Conservation (phyloP, 176 grass and related monocot genomes). For the Ensete ventricosum region DNA sequence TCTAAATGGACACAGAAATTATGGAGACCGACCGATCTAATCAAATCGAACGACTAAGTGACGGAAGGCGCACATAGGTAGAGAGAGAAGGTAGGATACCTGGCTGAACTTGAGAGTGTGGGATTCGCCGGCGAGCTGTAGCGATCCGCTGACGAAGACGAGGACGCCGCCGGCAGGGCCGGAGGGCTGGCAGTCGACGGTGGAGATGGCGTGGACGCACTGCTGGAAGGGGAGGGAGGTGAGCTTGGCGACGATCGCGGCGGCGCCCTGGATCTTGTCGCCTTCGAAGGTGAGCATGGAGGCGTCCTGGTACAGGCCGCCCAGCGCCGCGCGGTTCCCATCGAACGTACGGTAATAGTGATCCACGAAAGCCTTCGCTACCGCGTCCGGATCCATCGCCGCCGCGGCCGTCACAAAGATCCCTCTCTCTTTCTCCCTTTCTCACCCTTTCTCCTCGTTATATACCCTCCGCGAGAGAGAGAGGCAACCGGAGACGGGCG, state of each 20-base stretch:
- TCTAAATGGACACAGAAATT: not conserved
- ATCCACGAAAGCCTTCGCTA: constrained; percentile 14
- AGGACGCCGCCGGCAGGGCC: constrained; percentile 6
- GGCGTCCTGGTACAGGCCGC: constrained; percentile 4
- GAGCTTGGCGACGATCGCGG: constrained; percentile 13
- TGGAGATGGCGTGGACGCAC: constrained; percentile 8
- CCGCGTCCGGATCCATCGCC: constrained; percentile 13
- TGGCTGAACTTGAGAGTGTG: constrained; percentile 16
- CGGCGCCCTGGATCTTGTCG: constrained; percentile 3
- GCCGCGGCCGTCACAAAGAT: not conserved
- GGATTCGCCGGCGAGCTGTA: constrained; percentile 10
- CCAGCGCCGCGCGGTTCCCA: not conserved
- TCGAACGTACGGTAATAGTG: constrained; percentile 16
- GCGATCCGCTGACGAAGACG: constrained; percentile 19
- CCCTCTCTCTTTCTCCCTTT: too few relatives aligned
- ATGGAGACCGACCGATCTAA: not conserved
- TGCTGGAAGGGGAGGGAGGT: constrained; percentile 16
- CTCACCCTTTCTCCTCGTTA: too few relatives aligned
- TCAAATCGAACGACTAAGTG: not conserved
- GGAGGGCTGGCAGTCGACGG: constrained; percentile 18
- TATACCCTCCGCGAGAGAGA: too few relatives aligned
- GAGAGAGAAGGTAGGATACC: not conserved
- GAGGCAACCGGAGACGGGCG: too few relatives aligned
- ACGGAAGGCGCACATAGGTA: not conserved
- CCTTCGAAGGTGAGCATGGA: constrained; percentile 21